A percentile compares a stretch with the other conserved stretches of the same genome.
Conservation (phyloP, 108 stramenopile genomes). For the Cyclotella choctawhatcheeana region DNA sequence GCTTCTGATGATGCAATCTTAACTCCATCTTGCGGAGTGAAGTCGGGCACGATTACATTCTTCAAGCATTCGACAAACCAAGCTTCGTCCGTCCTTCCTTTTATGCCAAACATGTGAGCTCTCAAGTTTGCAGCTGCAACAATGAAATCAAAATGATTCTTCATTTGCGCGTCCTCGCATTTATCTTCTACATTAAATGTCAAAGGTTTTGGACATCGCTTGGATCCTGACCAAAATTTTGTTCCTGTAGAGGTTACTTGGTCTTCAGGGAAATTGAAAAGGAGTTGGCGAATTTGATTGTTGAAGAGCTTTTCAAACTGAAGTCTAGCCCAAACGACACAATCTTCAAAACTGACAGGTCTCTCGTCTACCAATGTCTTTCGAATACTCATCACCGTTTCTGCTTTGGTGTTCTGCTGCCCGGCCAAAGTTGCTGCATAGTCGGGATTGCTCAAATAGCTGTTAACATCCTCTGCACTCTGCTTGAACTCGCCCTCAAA, state of each 20-base stretch:
- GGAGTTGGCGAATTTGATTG: constrained; percentile 94
- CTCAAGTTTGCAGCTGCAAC: constrained; percentile 94
- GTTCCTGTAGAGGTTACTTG: constrained; percentile 90
- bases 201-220: constrained; percentile 93
- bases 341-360: constrained; percentile 92
- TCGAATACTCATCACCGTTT: constrained; percentile 83
- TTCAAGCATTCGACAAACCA: constrained; percentile 74
- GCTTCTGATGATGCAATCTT: constrained; percentile 98
- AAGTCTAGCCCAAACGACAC: constrained; percentile 93
- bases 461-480: constrained; percentile 93
- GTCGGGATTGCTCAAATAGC: constrained; percentile 82
- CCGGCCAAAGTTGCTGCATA: constrained; percentile 78
- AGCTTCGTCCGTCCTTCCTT: constrained; percentile 82
- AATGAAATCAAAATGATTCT: constrained; percentile 94
- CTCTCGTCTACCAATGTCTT: constrained; percentile 87
- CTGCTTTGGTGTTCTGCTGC: constrained; percentile 92
- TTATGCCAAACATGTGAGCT: constrained; percentile 91
- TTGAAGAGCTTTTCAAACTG: constrained; percentile 95
- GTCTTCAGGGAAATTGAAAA: constrained; percentile 96
- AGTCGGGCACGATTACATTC: constrained; percentile 95
- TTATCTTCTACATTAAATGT: constrained; percentile 81
- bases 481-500: constrained; percentile 99
- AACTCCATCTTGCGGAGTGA: constrained; percentile 91
- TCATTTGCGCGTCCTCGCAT: constrained; percentile 90
- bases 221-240: constrained; percentile 96